phyloP scores from a whole-genome alignment of 2,329 filamentous ascomycete genomes.

The Xenosphaeropsis pyriputrescens region DNA sequence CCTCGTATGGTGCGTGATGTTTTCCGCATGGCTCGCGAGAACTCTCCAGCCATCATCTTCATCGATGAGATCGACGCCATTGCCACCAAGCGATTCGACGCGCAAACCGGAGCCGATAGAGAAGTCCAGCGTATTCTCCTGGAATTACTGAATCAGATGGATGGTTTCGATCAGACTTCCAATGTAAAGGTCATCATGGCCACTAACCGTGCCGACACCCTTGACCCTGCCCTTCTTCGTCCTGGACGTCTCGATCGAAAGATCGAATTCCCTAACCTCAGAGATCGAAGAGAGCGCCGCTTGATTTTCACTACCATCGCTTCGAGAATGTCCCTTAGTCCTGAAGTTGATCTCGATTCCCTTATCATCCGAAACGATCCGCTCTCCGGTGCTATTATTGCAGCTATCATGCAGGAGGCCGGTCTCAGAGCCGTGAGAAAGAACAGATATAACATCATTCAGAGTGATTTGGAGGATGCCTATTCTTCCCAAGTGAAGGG shows the following conservation, averaged over 20 bases:
- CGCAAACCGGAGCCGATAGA: constrained; percentile 92
- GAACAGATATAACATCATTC: constrained; percentile 99
- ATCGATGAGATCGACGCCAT: constrained; percentile 99
- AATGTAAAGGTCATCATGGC: constrained; percentile 99
- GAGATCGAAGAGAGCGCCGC: constrained; percentile 85
- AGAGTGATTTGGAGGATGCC: constrained; percentile 89
- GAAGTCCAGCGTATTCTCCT: constrained; percentile 98
- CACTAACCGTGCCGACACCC: constrained; percentile 92
- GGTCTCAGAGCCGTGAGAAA: constrained; percentile 87
- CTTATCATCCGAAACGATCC: constrained; percentile 96
- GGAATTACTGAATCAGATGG: constrained; percentile 98
- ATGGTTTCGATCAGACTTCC: constrained; percentile 95
- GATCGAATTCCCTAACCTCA: constrained; percentile 94
- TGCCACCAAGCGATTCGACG: constrained; percentile 97
- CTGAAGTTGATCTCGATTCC: constrained; percentile 91
- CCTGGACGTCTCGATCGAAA: constrained; percentile 93
- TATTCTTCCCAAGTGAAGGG: constrained; percentile 96
- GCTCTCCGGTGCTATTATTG: constrained; percentile 86
- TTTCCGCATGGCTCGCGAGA: constrained; percentile 97
- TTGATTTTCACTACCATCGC: constrained; percentile 98
- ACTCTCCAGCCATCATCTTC: constrained; percentile 97
- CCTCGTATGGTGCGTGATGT: constrained; percentile 98
- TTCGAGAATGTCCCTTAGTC: constrained; percentile 89
- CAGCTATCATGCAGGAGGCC: constrained; percentile 98
- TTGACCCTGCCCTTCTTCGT: constrained; percentile 87